These are phyloP conservation scores for Monosporozyma aerobia DNA, from an alignment of 805 yeast genomes.

Conservation along the genomic window DNA sequence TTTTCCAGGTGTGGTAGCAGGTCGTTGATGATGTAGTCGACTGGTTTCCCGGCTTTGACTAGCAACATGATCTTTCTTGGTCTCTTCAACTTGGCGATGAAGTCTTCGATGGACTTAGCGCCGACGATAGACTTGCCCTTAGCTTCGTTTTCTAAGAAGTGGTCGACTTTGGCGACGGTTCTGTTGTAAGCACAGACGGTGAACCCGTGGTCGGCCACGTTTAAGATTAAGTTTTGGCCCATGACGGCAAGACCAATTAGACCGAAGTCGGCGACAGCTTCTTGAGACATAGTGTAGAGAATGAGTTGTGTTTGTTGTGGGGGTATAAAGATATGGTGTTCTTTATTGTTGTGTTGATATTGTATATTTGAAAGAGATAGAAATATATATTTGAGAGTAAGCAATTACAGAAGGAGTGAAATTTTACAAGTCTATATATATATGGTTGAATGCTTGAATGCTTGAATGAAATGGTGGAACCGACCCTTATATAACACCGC, in stretches of 20 bases:
- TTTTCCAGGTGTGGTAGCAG: conserved; percentile 84
- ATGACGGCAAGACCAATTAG: conserved; percentile 98
- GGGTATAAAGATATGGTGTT: background rate
- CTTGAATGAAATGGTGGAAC: background rate
- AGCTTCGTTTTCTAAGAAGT: conserved; percentile 87
- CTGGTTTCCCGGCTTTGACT: conserved; percentile 96
- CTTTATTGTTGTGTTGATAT: background rate
- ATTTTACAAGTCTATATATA: too few relatives aligned
- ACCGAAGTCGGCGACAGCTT: conserved; percentile 96
- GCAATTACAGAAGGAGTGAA: background rate
- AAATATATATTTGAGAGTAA: too few relatives aligned
- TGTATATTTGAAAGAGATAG: too few relatives aligned
- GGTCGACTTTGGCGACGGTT: conserved; percentile 92
- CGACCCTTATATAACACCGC: conserved; percentile 6
- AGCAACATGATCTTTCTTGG: conserved; percentile 92
- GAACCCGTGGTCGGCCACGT: conserved; percentile 98
- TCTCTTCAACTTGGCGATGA: conserved; percentile 80
- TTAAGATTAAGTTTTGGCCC: conserved; percentile 97
- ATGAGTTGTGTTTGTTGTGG: too few relatives aligned
- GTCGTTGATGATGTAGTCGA: conserved; percentile 82
- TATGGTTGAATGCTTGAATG: too few relatives aligned
- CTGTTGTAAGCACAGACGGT: conserved; percentile 98
- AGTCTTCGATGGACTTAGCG: conserved; percentile 86
- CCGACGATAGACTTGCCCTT: conserved; percentile 95
- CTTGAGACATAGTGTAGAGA: conserved; percentile 9